Percentiles rank a stretch among this genome's conserved stretches.
These are phyloP conservation scores for Myriangium duriaei DNA, from an alignment of 2,329 filamentous ascomycete species.

Conservation along the genomic window DNA sequence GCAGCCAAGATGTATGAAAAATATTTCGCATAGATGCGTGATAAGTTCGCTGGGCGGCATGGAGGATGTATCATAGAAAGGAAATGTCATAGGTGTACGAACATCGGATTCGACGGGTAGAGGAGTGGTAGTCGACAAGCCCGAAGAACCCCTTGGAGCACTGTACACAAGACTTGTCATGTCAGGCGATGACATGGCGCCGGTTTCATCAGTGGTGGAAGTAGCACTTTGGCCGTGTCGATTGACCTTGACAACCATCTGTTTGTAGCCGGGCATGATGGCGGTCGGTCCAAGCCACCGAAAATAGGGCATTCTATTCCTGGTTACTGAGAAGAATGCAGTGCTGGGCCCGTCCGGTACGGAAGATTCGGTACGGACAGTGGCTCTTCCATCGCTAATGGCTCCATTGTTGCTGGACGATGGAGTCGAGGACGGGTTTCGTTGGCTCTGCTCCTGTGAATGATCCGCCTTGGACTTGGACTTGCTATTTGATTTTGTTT, in stretches of 20 bases:
- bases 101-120: slow-evolving; percentile 25
- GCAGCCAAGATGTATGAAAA: slow-evolving; percentile 71
- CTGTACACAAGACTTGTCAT: slow-evolving; percentile 6
- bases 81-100: slow-evolving; percentile 35
- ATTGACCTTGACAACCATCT: slow-evolving; percentile 72
- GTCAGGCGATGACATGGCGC: slow-evolving; percentile 18
- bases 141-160: slow-evolving; percentile 8
- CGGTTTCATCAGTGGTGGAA: slow-evolving; percentile 36
- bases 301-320: slow-evolving; percentile 71
- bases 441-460: background rate
- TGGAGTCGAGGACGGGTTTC: background rate
- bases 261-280: slow-evolving; percentile 83
- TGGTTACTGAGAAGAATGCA: slow-evolving; percentile 22
- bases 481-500: too few relatives aligned
- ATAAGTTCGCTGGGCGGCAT: slow-evolving; percentile 64
- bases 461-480: background rate
- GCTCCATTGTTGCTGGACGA: background rate
- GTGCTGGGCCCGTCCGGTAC: background rate
- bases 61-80: slow-evolving; percentile 65
- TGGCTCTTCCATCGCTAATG: background rate
- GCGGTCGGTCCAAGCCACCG: slow-evolving; percentile 83
- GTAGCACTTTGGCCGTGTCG: slow-evolving; percentile 51
- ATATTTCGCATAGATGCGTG: slow-evolving; percentile 62
- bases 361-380: background rate
- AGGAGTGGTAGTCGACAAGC: slow-evolving; percentile 17